Evolutionary conservation across 495 filamentous ascomycete species (phyloP).

Genomic region (Oidiodendron maius): DNA sequence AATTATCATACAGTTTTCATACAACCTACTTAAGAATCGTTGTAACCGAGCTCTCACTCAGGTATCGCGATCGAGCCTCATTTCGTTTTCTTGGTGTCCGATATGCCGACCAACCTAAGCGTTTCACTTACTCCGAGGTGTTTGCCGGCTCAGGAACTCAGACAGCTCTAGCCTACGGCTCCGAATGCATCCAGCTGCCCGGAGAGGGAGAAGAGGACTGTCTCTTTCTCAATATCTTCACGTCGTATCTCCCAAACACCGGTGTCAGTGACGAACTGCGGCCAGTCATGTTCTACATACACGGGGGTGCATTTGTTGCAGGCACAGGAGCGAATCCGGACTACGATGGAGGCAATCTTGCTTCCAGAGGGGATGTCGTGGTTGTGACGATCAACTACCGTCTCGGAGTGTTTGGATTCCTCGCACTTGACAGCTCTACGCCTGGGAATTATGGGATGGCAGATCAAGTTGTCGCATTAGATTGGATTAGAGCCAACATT

Average conservation of each 20-base stretch:
- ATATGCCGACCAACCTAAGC: conserved; percentile 40
- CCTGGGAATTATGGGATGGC: conserved; percentile 33
- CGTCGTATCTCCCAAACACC: conserved; percentile 25
- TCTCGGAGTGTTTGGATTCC: too few species aligned
- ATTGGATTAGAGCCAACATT: conserved; percentile 68
- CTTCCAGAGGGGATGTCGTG: conserved; percentile 39
- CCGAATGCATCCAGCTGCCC: conserved; percentile 37
- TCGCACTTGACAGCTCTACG: conserved; percentile 12
- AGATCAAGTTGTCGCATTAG: conserved; percentile 35
- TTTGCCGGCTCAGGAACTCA: conserved; percentile 34
- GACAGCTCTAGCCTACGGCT: conserved; percentile 34
- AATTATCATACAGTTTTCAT: too few species aligned
- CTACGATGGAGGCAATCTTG: conserved; percentile 38
- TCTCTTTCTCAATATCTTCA: conserved; percentile 38
- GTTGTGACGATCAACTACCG: too few species aligned
- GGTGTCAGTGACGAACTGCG: conserved; percentile 29
- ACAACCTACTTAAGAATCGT: too few species aligned
- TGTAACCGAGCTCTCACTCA: too few species aligned
- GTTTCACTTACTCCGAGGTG: conserved; percentile 38
- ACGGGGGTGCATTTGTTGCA: conserved; percentile 51
- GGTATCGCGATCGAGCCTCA: conserved; percentile 36
- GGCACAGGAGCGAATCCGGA: conserved; percentile 40
- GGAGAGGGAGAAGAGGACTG: conserved; percentile 44
- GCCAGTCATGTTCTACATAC: conserved; percentile 56
- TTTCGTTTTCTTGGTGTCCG: conserved; percentile 48